Percentiles rank a stretch among this genome's conserved stretches.
These are phyloP conservation scores for Inga oerstediana DNA, from an alignment of 306 rosid species.

Conservation along the genomic window DNA sequence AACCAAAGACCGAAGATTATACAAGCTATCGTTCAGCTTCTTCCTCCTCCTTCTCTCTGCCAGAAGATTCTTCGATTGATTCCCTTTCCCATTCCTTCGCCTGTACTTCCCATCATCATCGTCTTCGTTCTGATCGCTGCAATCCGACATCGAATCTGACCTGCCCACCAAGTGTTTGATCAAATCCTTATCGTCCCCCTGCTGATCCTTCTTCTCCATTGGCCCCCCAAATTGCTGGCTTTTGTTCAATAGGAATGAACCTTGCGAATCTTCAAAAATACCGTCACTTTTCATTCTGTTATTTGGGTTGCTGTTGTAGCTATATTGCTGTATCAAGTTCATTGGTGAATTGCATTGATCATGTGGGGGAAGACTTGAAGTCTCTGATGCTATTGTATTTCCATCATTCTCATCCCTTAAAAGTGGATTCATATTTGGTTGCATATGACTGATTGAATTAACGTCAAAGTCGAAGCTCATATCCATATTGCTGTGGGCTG, in stretches of 20 bases:
- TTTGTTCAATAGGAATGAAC: conserved; percentile 53
- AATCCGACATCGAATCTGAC: conserved; percentile 78
- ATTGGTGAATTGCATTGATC: conserved; percentile 54
- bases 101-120: conserved; percentile 74
- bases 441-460: conserved; percentile 47
- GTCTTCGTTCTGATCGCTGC: conserved; percentile 83
- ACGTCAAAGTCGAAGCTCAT: conserved; percentile 39
- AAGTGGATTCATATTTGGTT: conserved; percentile 40
- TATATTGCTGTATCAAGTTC: conserved; percentile 69
- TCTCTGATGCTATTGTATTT: conserved; percentile 48
- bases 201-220: conserved; percentile 52
- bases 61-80: conserved; percentile 76
- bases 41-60: conserved; percentile 97
- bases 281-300: conserved; percentile 44
- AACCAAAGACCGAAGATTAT: conserved; percentile 84
- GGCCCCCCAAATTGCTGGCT: conserved; percentile 48
- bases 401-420: conserved; percentile 45
- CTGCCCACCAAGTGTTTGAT: conserved; percentile 54
- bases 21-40: conserved; percentile 86
- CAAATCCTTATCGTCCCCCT: conserved; percentile 54
- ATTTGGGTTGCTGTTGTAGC: conserved; percentile 44
- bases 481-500: conserved; percentile 53
- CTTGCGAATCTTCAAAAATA: conserved; percentile 54
- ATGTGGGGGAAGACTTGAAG: conserved; percentile 48
- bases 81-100: conserved; percentile 68